Conservation (phyloP, 225 moss, liverwort and hornwort species). For the Physcomitrium patens region DNA sequence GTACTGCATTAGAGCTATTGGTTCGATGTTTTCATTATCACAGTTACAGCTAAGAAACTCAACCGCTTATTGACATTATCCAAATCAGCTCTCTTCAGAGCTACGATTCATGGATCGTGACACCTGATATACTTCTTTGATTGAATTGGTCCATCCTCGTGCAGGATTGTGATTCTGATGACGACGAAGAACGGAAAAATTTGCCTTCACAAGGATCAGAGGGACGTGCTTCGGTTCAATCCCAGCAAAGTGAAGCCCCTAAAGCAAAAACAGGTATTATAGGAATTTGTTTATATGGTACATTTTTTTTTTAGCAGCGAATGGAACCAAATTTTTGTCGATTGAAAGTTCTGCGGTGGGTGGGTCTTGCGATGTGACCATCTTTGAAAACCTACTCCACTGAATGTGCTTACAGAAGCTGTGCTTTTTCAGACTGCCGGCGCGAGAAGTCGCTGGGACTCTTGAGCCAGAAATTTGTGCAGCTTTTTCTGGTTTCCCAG, state of each 20-base stretch:
- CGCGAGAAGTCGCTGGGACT: conserved; percentile 95
- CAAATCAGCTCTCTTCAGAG: background rate
- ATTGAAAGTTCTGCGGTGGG: background rate
- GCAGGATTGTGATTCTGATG: conserved; percentile 75
- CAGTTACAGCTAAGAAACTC: background rate
- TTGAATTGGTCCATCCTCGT: conserved; percentile 7
- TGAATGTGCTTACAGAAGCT: conserved; percentile 18
- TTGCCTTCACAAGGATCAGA: conserved; percentile 49
- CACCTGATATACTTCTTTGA: background rate
- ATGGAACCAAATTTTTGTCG: background rate
- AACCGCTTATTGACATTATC: background rate
- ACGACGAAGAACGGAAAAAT: conserved; percentile 46
- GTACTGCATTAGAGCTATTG: background rate
- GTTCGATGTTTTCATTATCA: background rate
- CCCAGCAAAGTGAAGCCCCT: conserved; percentile 55
- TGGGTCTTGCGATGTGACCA: background rate
- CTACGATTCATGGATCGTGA: background rate
- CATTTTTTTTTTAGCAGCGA: background rate
- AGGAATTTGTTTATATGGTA: background rate
- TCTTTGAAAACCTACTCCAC: background rate
- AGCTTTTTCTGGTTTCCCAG: conserved; percentile 92
- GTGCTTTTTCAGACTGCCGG: conserved; percentile 69
- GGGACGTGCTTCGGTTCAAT: conserved; percentile 48
- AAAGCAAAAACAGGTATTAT: conserved; percentile 58
- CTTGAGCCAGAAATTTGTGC: conserved; percentile 94